Evolutionary conservation across 2,329 filamentous ascomycete genomes (phyloP).

Genomic region (Ceratocystis smalleyi): DNA sequence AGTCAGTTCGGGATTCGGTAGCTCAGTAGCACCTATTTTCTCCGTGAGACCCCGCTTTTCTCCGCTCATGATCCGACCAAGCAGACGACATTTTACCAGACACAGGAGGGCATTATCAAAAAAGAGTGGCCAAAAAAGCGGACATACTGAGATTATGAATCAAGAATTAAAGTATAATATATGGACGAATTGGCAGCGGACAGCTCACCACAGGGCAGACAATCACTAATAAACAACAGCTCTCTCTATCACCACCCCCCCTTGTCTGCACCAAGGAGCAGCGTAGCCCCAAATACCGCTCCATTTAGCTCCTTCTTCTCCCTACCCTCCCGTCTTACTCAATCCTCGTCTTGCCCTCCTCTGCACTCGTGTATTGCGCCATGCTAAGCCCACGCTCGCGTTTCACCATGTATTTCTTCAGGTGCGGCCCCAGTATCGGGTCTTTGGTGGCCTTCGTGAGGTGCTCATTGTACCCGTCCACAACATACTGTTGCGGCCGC

Average conservation of each 20-base stretch:
- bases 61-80: too few relatives aligned
- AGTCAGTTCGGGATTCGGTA: too few relatives aligned
- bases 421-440: conserved; percentile 59
- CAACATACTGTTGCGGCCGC: conserved; percentile 71
- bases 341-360: conserved; percentile 97
- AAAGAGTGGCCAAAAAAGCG: not conserved
- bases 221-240: not conserved
- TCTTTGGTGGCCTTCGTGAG: conserved; percentile 71
- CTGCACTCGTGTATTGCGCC: conserved; percentile 65
- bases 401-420: conserved; percentile 32
- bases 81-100: too few relatives aligned
- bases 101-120: not conserved
- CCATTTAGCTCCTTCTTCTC: not conserved
- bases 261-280: not conserved
- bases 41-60: too few relatives aligned
- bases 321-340: conserved; percentile 38
- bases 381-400: conserved; percentile 78
- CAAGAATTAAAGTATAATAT: not conserved
- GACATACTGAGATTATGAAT: not conserved
- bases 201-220: not conserved
- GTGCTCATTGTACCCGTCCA: conserved; percentile 78
- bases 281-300: not conserved
- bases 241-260: not conserved
- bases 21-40: too few relatives aligned
- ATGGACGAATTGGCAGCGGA: not conserved